Base-by-base conservation (phyloP, 345 rosid genomes). In the Syzygium oleosum region DNA sequence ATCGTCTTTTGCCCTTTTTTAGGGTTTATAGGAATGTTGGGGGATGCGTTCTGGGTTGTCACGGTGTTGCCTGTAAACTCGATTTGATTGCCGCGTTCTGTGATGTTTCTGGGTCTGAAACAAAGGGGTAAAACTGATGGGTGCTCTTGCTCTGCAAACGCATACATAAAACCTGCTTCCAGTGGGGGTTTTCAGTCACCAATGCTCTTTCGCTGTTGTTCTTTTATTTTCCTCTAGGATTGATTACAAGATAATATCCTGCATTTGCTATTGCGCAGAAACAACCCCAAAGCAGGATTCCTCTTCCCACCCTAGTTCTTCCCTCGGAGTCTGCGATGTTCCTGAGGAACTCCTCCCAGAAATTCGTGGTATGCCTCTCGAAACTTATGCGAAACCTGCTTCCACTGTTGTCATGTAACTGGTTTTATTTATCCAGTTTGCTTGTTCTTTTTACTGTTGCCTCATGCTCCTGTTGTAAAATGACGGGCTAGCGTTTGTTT, bases 301-400 rank as follows among this genome's bases (percentile, higher is more conserved):
- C n/a, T 96, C 96, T 85, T 85, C 88, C 80, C 99, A 97, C 90
- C 99, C 96, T 4, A 97, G 98, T 15, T 90, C 95, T 16, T 95
- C 91, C 87, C 95, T 93, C 41, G 88, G 87, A 29, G 92, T 96
- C 95, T 96, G 99, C 29, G 88, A 94, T 85, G 56, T 84, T 15
- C 95, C 98, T 90, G 96, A 98, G 85, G 87, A 94, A 88, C 89
- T 61, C 63, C 59, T 94, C 11, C 51, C 51, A 49, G 11, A 11
- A 49, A 9, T 49, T 38, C 41, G 41, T 38, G 41, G 41, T 38
- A 38, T 38, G 41, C 41, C 41, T 38, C 3, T 38, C 4, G 41
- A 38, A 38, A 38, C 41, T 38, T 38, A 38, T 38, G 41, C 41
- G 4, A 38, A 38, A 58, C 63, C 63, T 58, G 63, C 6, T 58